Percentiles rank a stretch among this genome's conserved stretches.
These are phyloP conservation scores for Phoenix dactylifera DNA, from an alignment of 176 grass and related monocot species.

Conservation along the genomic window DNA sequence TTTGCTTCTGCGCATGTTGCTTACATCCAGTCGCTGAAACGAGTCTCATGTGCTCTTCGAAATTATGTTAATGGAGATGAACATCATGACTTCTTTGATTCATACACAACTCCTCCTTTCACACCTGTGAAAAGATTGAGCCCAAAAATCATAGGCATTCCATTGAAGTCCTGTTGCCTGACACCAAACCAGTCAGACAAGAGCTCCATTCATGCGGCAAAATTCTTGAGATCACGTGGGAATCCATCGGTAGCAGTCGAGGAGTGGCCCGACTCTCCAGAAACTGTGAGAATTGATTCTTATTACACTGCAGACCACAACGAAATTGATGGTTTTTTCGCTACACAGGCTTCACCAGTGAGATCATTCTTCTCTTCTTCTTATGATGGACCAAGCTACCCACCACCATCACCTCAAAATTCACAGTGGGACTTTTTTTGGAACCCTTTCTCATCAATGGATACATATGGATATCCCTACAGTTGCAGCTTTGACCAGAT, in stretches of 20 bases:
- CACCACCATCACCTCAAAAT: constrained; percentile 53
- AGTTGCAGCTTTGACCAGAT: constrained; percentile 42
- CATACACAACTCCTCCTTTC: constrained; percentile 51
- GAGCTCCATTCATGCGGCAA: constrained; percentile 61
- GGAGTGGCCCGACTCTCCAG: constrained; percentile 31
- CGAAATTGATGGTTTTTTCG: constrained; percentile 38
- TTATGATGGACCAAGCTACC: constrained; percentile 46
- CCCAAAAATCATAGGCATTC: constrained; percentile 39
- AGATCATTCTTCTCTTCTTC: constrained; percentile 34
- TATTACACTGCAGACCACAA: constrained; percentile 42
- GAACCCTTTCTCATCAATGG: constrained; percentile 52
- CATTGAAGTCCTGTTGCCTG: constrained; percentile 1
- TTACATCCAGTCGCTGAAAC: constrained; percentile 76
- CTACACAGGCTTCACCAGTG: constrained; percentile 22
- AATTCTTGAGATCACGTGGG: constrained; percentile 56
- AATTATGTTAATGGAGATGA: constrained; percentile 61
- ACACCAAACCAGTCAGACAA: constrained; percentile 1
- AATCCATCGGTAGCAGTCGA: constrained; percentile 73
- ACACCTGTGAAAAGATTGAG: constrained; percentile 54
- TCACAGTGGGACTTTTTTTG: constrained; percentile 86
- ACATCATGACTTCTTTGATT: constrained; percentile 43
- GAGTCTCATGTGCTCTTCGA: constrained; percentile 64
- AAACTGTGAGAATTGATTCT: constrained; percentile 34
- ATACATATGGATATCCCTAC: constrained; percentile 37
- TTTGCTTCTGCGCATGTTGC: constrained; percentile 71